A percentile compares a stretch with the other conserved stretches of the same genome.
Evolutionary conservation across 495 filamentous ascomycete species (phyloP).

Genomic region (Massariosphaeria phaeospora): DNA sequence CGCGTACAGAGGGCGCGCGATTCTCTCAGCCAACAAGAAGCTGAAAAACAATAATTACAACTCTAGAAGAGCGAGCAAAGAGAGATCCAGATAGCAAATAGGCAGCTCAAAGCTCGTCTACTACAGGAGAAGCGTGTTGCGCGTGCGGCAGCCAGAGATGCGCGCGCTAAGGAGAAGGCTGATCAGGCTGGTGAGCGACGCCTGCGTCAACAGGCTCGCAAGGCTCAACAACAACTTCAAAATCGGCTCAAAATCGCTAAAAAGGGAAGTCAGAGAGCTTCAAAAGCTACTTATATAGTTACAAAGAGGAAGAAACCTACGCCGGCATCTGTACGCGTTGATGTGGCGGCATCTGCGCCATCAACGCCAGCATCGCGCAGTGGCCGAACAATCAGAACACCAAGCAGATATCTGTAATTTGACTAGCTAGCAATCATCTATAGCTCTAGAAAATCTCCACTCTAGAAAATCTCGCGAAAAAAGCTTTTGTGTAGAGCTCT

Average conservation of each 20-base stretch:
- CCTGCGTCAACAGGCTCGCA: neutral
- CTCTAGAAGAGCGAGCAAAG: neutral
- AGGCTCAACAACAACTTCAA: neutral
- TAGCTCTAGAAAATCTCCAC: neutral
- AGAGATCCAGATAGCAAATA: neutral
- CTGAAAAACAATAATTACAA: neutral
- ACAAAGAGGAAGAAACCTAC: neutral
- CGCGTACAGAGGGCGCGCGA: neutral
- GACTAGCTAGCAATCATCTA: neutral
- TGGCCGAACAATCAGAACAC: neutral
- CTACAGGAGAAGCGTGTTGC: neutral
- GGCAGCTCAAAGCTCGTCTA: neutral
- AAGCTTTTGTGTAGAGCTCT: neutral
- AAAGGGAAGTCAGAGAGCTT: neutral
- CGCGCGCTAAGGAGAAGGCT: neutral
- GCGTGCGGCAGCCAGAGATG: neutral
- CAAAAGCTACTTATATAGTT: neutral
- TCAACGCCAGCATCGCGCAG: neutral
- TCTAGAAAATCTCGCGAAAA: conserved; percentile 1
- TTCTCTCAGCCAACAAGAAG: neutral
- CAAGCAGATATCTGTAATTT: neutral
- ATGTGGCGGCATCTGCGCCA: neutral
- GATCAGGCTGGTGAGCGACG: neutral
- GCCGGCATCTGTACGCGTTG: neutral
- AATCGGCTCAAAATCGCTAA: neutral